These are phyloP conservation scores for Porcisia deanei DNA, from an alignment of 208 protist species.

Conservation along the genomic window DNA sequence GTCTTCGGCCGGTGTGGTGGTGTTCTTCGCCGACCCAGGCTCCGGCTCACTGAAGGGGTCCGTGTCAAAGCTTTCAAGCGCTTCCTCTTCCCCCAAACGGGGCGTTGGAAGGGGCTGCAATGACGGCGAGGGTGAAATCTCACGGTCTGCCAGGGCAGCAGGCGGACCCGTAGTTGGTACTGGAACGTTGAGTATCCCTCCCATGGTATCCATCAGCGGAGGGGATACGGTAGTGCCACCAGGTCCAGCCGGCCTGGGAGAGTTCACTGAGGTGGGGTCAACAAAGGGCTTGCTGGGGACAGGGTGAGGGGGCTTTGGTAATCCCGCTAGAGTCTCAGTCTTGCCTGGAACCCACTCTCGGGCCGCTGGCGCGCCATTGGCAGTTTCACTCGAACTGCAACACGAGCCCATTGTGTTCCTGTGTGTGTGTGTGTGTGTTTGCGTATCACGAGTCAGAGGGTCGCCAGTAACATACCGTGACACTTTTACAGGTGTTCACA, in stretches of 20 bases:
- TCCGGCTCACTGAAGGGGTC: neutral
- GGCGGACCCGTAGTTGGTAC: neutral
- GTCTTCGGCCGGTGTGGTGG: neutral
- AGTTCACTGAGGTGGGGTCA: neutral
- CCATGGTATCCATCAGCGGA: neutral
- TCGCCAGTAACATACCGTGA: neutral
- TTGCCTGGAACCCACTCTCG: neutral
- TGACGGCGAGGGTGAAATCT: neutral
- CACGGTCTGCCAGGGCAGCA: constrained; percentile 1
- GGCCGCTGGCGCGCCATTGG: neutral
- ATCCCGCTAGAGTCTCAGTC: too few relatives aligned
- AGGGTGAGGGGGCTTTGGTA: neutral
- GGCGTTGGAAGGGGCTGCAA: neutral
- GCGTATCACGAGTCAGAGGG: neutral
- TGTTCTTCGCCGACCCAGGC: neutral
- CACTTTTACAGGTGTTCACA: too few relatives aligned
- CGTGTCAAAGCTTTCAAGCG: neutral
- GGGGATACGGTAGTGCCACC: neutral
- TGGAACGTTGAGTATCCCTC: neutral
- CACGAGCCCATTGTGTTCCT: constrained; percentile 12
- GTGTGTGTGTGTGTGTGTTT: neutral
- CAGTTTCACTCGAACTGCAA: constrained; percentile 10
- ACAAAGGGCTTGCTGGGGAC: neutral
- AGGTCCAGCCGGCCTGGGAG: neutral
- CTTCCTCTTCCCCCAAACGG: neutral